Conservation (phyloP, 2,329 filamentous ascomycete genomes). For the Arthroderma sp. region DNA sequence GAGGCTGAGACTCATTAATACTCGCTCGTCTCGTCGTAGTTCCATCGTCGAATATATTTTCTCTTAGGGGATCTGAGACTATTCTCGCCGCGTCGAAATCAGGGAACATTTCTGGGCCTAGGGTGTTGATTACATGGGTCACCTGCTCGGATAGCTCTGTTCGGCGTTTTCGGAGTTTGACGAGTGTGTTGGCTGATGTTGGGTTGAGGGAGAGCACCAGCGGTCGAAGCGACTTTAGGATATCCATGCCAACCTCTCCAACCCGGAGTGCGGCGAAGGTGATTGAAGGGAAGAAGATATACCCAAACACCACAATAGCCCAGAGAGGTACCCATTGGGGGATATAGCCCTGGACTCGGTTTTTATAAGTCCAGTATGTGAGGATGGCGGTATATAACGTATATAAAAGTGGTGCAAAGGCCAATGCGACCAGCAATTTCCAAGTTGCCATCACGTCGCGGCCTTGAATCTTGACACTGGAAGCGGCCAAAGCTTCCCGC, state of each 20-base stretch:
- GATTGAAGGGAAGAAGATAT: slow-evolving; percentile 70
- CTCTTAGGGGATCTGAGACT: slow-evolving; percentile 40
- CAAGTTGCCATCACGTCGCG: slow-evolving; percentile 86
- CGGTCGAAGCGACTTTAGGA: slow-evolving; percentile 83
- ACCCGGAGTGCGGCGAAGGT: slow-evolving; percentile 90
- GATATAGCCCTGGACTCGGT: slow-evolving; percentile 69
- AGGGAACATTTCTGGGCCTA: slow-evolving; percentile 93
- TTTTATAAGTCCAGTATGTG: slow-evolving; percentile 64
- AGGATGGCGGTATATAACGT: slow-evolving; percentile 65
- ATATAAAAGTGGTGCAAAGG: slow-evolving; percentile 68
- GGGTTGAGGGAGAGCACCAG: slow-evolving; percentile 76
- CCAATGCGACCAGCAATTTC: slow-evolving; percentile 82
- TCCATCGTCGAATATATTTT: slow-evolving; percentile 14
- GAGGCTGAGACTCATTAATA: not conserved
- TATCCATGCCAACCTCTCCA: slow-evolving; percentile 98
- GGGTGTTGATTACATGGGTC: slow-evolving; percentile 82
- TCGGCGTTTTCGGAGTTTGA: slow-evolving; percentile 60
- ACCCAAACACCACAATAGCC: slow-evolving; percentile 59
- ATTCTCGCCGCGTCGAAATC: slow-evolving; percentile 75
- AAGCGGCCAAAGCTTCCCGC: slow-evolving; percentile 68
- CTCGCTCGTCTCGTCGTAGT: not conserved
- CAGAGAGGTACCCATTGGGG: slow-evolving; percentile 70
- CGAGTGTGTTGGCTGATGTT: slow-evolving; percentile 68
- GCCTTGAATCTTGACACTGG: slow-evolving; percentile 76
- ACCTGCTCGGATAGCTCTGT: slow-evolving; percentile 67